Conservation (phyloP, 2,329 filamentous ascomycete species). For the Trichoderma afroharzianum region DNA sequence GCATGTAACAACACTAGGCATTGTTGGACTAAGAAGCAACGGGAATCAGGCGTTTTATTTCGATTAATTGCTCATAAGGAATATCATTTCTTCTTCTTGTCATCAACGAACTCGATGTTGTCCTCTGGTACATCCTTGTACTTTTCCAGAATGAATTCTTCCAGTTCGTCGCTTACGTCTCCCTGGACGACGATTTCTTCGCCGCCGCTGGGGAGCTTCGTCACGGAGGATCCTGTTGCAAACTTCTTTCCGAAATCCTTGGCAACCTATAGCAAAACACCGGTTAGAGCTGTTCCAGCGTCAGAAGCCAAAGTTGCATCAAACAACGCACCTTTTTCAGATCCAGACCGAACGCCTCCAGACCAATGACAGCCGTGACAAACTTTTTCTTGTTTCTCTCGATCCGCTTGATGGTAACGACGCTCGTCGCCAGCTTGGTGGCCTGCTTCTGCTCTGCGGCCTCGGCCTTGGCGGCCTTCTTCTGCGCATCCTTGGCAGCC, state of each 20-base stretch:
- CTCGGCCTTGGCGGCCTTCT: conserved; percentile 93
- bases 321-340: conserved; percentile 68
- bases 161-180: conserved; percentile 90
- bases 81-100: conserved; percentile 79
- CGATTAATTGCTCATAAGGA: conserved; percentile 12
- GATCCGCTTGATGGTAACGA: conserved; percentile 90
- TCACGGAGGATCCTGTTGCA: conserved; percentile 88
- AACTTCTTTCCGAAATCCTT: conserved; percentile 99
- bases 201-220: conserved; percentile 77
- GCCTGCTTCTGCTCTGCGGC: conserved; percentile 79
- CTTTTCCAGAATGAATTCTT: conserved; percentile 84
- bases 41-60: neutral
- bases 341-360: conserved; percentile 87
- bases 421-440: conserved; percentile 76
- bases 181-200: conserved; percentile 99
- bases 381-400: conserved; percentile 98
- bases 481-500: conserved; percentile 91
- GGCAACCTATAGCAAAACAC: conserved; percentile 51
- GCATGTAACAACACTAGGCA: conserved; percentile 12
- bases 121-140: conserved; percentile 90
- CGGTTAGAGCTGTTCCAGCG: neutral
- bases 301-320: neutral
- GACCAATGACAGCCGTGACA: conserved; percentile 85
- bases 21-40: neutral
- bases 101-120: conserved; percentile 91